Evolutionary conservation across 192 early-diverging fungal genomes (phyloP).

Genomic region (Blastocladiella britannica): DNA sequence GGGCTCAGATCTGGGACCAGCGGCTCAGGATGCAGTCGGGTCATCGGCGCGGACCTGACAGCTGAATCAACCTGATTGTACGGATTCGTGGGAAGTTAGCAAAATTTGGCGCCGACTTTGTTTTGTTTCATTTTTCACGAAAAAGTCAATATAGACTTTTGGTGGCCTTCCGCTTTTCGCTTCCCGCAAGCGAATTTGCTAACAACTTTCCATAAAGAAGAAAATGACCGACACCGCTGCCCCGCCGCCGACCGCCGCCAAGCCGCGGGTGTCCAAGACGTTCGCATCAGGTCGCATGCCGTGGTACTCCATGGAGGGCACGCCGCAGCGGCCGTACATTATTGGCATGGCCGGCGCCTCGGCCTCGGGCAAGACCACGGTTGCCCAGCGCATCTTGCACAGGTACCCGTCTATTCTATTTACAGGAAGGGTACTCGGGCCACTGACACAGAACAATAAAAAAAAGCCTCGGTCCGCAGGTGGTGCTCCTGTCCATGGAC

Average conservation of each 20-base stretch:
- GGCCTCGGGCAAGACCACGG: conserved; percentile 31
- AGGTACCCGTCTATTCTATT: too few species aligned
- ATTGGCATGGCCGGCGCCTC: conserved; percentile 34
- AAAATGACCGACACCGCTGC: background rate
- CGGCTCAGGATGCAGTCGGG: too few species aligned
- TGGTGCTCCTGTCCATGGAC: conserved; percentile 84
- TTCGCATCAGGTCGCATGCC: background rate
- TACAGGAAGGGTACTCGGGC: too few species aligned
- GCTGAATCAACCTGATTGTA: too few species aligned
- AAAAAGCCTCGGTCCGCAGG: conserved; percentile 31
- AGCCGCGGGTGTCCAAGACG: background rate
- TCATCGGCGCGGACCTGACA: too few species aligned
- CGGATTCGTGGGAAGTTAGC: too few species aligned
- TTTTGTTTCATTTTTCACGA: too few species aligned
- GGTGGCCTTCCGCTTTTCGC: background rate
- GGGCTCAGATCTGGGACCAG: too few species aligned
- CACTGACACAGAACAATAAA: too few species aligned
- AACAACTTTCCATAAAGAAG: background rate
- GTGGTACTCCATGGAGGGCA: conserved; percentile 18
- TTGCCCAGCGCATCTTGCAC: conserved; percentile 24
- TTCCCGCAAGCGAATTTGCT: background rate
- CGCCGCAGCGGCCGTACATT: conserved; percentile 19
- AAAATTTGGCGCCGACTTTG: too few species aligned
- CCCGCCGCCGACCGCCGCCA: background rate
- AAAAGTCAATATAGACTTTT: too few species aligned